Conservation (phyloP, 2,329 filamentous ascomycete species). For the Xylariaceae sp. region DNA sequence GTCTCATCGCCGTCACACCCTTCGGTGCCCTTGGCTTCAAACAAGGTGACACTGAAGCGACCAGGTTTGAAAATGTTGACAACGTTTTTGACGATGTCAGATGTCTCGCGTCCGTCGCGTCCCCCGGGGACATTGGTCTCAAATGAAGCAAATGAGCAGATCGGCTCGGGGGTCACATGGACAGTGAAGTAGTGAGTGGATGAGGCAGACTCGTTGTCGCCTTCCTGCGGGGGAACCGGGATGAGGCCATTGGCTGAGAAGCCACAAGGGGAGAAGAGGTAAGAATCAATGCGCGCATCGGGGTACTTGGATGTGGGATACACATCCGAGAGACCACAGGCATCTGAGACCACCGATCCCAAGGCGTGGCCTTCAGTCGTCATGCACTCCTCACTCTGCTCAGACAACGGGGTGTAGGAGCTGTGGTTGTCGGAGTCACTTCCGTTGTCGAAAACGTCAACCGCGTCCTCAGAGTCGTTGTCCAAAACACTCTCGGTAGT, state of each 20-base stretch:
- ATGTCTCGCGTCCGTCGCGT: constrained; percentile 81
- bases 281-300: constrained; percentile 89
- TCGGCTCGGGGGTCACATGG: constrained; percentile 92
- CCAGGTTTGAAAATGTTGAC: constrained; percentile 94
- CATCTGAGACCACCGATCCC: constrained; percentile 85
- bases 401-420: constrained; percentile 52
- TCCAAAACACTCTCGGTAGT: constrained; percentile 38
- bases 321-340: constrained; percentile 81
- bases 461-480: constrained; percentile 49
- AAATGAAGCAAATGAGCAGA: constrained; percentile 96
- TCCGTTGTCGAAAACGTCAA: constrained; percentile 78
- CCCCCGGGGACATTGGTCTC: constrained; percentile 94
- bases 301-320: constrained; percentile 85
- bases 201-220: constrained; percentile 39
- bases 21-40: constrained; percentile 70
- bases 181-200: constrained; percentile 93
- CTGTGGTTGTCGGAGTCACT: constrained; percentile 48
- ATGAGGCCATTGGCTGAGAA: constrained; percentile 97
- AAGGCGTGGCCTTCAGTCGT: constrained; percentile 92
- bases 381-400: constrained; percentile 60
- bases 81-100: constrained; percentile 88
- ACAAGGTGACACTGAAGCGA: constrained; percentile 95
- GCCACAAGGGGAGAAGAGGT: constrained; percentile 92
- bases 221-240: constrained; percentile 61
- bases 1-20: constrained; percentile 38